phyloP scores from a whole-genome alignment of 202 grass and related monocot genomes.

The Bolboschoenoplectus hybrid region DNA sequence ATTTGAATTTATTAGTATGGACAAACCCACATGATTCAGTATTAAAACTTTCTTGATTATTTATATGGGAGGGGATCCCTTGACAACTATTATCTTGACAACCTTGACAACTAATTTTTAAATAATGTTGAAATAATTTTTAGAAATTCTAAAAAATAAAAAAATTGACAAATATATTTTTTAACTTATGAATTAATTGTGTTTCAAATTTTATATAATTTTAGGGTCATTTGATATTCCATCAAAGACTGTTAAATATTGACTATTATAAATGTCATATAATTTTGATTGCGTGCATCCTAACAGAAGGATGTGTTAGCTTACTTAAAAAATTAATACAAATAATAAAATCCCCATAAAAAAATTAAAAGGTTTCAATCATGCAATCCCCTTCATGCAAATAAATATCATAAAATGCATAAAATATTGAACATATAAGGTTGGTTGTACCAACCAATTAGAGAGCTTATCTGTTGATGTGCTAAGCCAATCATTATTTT shows the following conservation, averaged over 20 bases:
- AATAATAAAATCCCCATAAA: not conserved
- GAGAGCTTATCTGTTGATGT: conserved; percentile 6
- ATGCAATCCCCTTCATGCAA: not conserved
- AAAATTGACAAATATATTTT: no score
- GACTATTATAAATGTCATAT: no score
- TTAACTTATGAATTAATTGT: no score
- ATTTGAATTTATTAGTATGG: no score
- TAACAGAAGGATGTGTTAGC: not conserved
- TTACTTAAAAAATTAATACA: not conserved
- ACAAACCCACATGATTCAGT: not conserved
- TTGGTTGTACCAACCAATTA: not conserved
- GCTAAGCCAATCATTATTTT: not conserved
- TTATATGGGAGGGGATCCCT: not conserved
- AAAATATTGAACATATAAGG: not conserved
- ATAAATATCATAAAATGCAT: not conserved
- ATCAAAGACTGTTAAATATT: no score
- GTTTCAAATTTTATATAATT: no score
- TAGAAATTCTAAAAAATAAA: no score
- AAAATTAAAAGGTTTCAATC: not conserved
- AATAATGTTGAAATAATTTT: no score
- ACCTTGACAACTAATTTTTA: no score
- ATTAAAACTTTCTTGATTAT: not conserved
- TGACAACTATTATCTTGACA: no score
- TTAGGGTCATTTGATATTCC: no score
- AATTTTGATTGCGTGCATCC: not conserved